Evolutionary conservation across 2,329 filamentous ascomycete genomes (phyloP).

Genomic region (Colletotrichum cereale): DNA sequence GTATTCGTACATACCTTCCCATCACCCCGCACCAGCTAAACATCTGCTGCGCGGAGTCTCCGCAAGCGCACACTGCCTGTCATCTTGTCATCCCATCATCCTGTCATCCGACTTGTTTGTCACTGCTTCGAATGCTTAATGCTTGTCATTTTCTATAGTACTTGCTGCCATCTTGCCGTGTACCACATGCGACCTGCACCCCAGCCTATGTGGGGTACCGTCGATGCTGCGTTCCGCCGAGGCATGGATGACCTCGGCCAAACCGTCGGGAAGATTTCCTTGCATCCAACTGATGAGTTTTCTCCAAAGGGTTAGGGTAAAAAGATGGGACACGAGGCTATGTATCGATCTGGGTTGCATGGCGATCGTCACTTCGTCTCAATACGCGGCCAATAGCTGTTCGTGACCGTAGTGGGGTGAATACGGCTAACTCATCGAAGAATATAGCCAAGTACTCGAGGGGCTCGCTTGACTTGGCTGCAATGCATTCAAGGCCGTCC

Average conservation of each 20-base stretch:
- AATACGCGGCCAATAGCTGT: too few relatives aligned
- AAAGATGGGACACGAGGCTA: background rate
- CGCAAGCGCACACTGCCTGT: constrained; percentile 21
- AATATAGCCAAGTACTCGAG: background rate
- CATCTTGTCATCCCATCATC: background rate
- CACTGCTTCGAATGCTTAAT: background rate
- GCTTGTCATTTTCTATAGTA: background rate
- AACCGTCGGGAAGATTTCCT: constrained; percentile 22
- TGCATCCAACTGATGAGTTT: background rate
- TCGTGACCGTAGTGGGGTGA: background rate
- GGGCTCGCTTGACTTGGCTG: background rate
- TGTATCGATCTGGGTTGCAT: too few relatives aligned
- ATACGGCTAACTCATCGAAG: background rate
- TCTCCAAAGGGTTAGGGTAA: background rate
- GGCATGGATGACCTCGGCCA: constrained; percentile 16
- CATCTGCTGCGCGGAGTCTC: constrained; percentile 32
- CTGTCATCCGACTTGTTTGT: background rate
- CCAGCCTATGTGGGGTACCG: background rate
- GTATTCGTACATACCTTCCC: too few relatives aligned
- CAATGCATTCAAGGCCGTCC: background rate
- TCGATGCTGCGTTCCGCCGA: constrained; percentile 10
- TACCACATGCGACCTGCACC: constrained; percentile 1
- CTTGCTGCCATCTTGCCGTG: background rate
- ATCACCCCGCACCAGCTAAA: constrained; percentile 30
- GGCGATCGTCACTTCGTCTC: background rate